Base-by-base conservation (phyloP, 371 early-diverging fungal genomes). In the Sporodiniella umbellata region DNA sequence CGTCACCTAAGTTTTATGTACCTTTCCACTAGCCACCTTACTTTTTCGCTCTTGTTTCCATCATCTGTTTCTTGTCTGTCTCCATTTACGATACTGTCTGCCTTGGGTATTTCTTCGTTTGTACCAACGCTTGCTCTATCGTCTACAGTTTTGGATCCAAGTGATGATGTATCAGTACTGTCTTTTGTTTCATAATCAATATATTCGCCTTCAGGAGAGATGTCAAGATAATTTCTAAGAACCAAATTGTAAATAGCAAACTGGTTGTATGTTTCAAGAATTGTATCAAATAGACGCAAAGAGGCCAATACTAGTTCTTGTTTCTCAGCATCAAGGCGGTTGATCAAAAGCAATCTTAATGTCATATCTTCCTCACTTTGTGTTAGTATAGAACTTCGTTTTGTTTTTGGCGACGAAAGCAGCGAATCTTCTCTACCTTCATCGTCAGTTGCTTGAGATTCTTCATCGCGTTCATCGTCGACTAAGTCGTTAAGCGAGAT, bases 251-350 rank as follows among this genome's bases (percentile, higher is more conserved):
- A 77, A 37, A 76, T 73, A 6, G 80, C 83, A 68, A 84, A 84
- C 48, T 85, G 85, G 47, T 80, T 81, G 53, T 79, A 79, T 0
- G 81, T 81, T 45, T 79, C 75, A n/a, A 85, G 54, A 7, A 85
- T 68, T 5, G 80, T 75, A 52, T 85, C 85, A 51, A 85, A 85
- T 21, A 85, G 54, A 3, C 80, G 75, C 37, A 85, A 51, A 1
- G 85, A 73, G 46, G 79, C 69, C 23, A 85, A 59, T 1, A 79
- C 60, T 22, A 85, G 54, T 15, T 79, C 72, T 18, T 72, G 63
- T 45, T 71, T 57, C 24, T 82, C 74, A 24, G 74, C 52, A 43
- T 69, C 61, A 8, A 77, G 64, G 6, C 78, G 67, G 10, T 64
- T 62, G 23, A 77, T 71, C 15, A 77, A 51, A 17, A 73, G 35